phyloP scores from a whole-genome alignment of 306 rosid genomes.

The Spatholobus suberectus region DNA sequence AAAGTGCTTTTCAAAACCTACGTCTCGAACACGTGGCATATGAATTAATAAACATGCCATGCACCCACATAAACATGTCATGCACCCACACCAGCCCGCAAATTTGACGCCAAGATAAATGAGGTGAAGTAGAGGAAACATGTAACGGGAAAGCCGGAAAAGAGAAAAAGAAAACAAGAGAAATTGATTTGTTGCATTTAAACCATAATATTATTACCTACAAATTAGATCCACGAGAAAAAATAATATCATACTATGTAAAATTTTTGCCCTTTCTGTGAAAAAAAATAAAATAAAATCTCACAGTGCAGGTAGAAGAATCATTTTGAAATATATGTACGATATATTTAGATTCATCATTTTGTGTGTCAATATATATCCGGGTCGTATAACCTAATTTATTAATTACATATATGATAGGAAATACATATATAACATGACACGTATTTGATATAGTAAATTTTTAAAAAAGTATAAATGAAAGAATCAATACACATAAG shows the following conservation, averaged over 20 bases:
- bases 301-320: too few species aligned
- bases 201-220: too few species aligned
- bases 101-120: neutral
- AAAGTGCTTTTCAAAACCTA: conserved; percentile 11
- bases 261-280: too few species aligned
- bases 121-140: neutral
- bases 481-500: neutral
- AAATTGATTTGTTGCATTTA: too few species aligned
- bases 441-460: neutral
- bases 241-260: too few species aligned
- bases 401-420: neutral
- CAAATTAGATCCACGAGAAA: too few species aligned
- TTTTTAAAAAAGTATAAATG: neutral
- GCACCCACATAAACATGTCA: conserved; percentile 26
- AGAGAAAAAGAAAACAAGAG: too few species aligned
- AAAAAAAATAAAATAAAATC: too few species aligned
- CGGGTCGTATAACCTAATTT: neutral
- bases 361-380: too few species aligned
- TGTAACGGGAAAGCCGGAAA: neutral
- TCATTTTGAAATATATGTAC: too few species aligned
- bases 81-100: conserved; percentile 3
- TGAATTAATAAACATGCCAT: conserved; percentile 20
- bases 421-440: neutral
- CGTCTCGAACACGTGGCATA: neutral
- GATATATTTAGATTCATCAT: too few species aligned